Conservation (phyloP, 768 basidiomycete genomes). For the Rhodotorula sphaerocarpa region DNA sequence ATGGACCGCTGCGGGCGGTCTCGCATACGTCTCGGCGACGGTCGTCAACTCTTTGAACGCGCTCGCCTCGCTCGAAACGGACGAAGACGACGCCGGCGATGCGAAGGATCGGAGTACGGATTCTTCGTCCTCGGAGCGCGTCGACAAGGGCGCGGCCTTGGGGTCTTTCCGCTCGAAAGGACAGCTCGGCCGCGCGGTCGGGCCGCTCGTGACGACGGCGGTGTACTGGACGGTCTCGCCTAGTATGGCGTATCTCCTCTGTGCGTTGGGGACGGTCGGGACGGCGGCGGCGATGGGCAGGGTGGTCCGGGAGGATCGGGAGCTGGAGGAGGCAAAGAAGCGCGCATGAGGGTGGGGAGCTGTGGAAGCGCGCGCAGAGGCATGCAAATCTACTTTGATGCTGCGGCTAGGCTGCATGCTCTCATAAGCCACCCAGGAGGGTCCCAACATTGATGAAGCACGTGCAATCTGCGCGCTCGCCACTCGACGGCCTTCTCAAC, state of each 20-base stretch:
- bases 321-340: neutral
- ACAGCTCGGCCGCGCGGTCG: conserved; percentile 85
- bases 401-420: too few relatives aligned
- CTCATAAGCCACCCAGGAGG: too few relatives aligned
- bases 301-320: neutral
- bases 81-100: conserved; percentile 54
- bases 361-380: too few relatives aligned
- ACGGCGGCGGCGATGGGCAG: neutral
- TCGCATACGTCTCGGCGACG: conserved; percentile 90
- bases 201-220: conserved; percentile 68
- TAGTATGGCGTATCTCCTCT: conserved; percentile 10
- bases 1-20: conserved; percentile 62
- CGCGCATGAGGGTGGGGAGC: neutral
- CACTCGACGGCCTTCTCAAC: too few relatives aligned
- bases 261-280: neutral
- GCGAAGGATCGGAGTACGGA: too few relatives aligned
- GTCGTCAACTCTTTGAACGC: conserved; percentile 90
- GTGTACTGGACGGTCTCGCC: conserved; percentile 24
- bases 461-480: too few relatives aligned
- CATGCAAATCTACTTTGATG: too few relatives aligned
- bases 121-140: too few relatives aligned
- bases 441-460: too few relatives aligned
- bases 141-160: conserved; percentile 74
- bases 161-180: conserved; percentile 85
- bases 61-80: conserved; percentile 80